Base-by-base conservation (phyloP, 345 rosid genomes). In the Viola odorata region DNA sequence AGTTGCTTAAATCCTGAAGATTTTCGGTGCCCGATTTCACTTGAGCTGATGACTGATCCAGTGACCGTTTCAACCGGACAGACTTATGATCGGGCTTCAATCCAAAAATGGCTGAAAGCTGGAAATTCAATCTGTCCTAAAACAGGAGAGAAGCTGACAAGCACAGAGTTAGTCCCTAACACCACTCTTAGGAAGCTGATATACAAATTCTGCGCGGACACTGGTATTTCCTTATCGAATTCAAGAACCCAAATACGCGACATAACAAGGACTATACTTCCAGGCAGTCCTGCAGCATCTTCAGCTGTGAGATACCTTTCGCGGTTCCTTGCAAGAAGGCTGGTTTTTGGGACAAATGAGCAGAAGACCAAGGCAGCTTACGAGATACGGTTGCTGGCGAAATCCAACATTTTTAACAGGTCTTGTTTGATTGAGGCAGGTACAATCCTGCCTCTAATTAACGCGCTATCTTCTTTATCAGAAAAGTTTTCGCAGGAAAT, bases 1-100 rank as follows among this genome's bases (percentile, higher is more conserved):
- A 75, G 68, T 42, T 80, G 81, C 75, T 62, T 91, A 60, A 86
- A 85, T 54, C 79, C 77, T 4, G 91, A 86, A 57, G 98, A 91
- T 73, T 84, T 91, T 16, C 81, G 86, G 12, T 91, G 98, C 73
- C 96, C 95, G 1, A 86, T 91, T 63, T 88, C 96, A 1, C 90
- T 91, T 8, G 95, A 91, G 68, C 77, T 91, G 9, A 88, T 91
- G 96, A 77, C 67, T 8, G 95, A 88, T 78, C 98, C 98, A 0
- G 91, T 91, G 37, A 84, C 89, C 0, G 73, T 88, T 36, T 78
- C 87, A 0, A 91, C 96, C 0, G 98, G 98, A 11, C 96, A 91
- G 62, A 88, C 95, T 3, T 91, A 91, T 45, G 95, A 91, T 61
- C 89, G 98, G 40, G 73, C 81, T 64, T 91, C 98, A 10, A 91